Evolutionary conservation across 2,329 filamentous ascomycete genomes (phyloP).

Genomic region (Monosporascus ibericus): DNA sequence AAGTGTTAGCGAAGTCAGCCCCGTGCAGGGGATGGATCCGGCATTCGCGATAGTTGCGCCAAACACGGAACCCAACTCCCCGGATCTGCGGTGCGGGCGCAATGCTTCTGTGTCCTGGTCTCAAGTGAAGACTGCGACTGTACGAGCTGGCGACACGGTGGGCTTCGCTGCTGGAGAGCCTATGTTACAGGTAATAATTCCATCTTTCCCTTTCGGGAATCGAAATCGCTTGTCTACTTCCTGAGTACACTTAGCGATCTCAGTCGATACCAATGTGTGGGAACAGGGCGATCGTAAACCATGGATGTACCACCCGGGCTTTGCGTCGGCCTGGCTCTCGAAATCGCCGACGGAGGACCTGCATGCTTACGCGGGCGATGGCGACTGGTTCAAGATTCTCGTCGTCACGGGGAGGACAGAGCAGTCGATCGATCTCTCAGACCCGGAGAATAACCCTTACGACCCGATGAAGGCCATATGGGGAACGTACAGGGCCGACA

Average conservation of each 20-base stretch:
- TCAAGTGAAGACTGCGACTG: background rate
- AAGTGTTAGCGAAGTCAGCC: background rate
- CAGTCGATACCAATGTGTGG: too few species aligned
- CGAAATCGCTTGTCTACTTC: too few species aligned
- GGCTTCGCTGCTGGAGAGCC: background rate
- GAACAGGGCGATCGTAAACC: background rate
- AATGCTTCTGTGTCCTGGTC: background rate
- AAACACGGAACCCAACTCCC: background rate
- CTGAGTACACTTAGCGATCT: too few species aligned
- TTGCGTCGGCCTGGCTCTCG: background rate
- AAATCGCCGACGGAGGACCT: background rate
- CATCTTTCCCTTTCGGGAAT: background rate
- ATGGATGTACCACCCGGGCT: background rate
- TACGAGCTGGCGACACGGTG: background rate
- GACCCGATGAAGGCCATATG: slow-evolving; percentile 2
- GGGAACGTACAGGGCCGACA: slow-evolving; percentile 3
- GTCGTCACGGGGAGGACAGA: slow-evolving; percentile 5
- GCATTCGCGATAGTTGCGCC: background rate
- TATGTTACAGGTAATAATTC: background rate
- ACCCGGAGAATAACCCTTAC: slow-evolving; percentile 1
- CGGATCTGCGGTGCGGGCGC: background rate
- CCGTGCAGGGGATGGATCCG: background rate
- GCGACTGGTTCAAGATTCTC: slow-evolving; percentile 9
- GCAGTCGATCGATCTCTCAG: slow-evolving; percentile 5
- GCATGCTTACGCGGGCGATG: slow-evolving; percentile 1